These are phyloP conservation scores for Malania oleifera DNA, from an alignment of 164 flowering plant genomes.

Conservation along the genomic window DNA sequence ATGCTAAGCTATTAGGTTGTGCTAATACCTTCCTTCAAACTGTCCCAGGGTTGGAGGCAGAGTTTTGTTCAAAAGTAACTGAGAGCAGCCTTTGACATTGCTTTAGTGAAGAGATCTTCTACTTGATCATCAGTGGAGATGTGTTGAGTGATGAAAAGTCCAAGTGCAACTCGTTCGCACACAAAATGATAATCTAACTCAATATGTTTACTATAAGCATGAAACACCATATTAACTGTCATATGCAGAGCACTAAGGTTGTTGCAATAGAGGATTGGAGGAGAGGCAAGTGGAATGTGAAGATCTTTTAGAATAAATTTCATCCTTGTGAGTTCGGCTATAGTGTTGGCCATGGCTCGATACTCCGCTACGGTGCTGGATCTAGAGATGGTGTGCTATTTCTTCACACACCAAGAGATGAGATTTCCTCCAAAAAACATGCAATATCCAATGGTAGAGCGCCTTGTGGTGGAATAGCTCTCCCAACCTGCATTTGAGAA, in stretches of 20 bases:
- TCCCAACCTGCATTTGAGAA: constrained; percentile 7
- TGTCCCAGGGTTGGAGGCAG: background rate
- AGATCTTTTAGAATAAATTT: background rate
- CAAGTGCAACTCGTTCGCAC: constrained; percentile 1
- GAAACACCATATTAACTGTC: constrained; percentile 1
- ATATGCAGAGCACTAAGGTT: constrained; percentile 1
- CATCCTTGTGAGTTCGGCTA: background rate
- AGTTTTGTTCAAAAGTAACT: background rate
- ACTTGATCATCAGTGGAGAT: background rate
- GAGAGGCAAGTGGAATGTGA: no score
- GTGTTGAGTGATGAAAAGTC: background rate
- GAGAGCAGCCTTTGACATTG: background rate
- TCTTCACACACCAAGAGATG: constrained; percentile 12
- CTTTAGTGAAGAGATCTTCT: constrained; percentile 12
- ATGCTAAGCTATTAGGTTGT: no score
- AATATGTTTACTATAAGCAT: constrained; percentile 6
- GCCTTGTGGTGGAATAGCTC: background rate
- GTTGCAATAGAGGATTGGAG: background rate
- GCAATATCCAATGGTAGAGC: constrained; percentile 4
- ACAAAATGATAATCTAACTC: constrained; percentile 14
- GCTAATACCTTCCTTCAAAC: constrained; percentile 8
- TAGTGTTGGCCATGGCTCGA: background rate
- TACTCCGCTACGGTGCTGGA: constrained; percentile 8
- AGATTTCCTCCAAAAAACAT: background rate
- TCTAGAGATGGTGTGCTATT: background rate